These are phyloP conservation scores for Coccomyxa sp. DNA, from an alignment of 139 green algal genomes.

Conservation along the genomic window DNA sequence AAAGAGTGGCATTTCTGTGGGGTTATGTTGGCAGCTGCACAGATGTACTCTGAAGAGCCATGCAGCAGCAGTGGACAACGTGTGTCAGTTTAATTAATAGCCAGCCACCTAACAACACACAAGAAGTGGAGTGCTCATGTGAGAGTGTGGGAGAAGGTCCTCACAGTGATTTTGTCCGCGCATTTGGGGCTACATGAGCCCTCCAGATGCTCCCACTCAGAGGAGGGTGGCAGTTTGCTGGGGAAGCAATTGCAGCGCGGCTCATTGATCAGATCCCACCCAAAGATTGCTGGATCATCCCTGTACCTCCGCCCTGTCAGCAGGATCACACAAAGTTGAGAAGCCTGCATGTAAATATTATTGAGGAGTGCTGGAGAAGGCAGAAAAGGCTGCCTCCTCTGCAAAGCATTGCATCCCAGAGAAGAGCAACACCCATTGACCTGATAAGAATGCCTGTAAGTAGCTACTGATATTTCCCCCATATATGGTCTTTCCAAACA, in stretches of 20 bases:
- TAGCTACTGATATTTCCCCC: background rate
- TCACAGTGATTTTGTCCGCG: background rate
- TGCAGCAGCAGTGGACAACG: too few species aligned
- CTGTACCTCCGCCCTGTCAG: slow-evolving; percentile 34
- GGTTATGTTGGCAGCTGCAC: too few species aligned
- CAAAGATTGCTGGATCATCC: slow-evolving; percentile 68
- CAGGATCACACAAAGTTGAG: background rate
- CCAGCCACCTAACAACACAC: too few species aligned
- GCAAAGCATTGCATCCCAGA: background rate
- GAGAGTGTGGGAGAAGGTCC: background rate
- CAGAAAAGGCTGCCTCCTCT: too few species aligned
- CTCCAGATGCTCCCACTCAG: background rate
- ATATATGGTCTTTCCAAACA: background rate
- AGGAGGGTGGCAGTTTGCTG: slow-evolving; percentile 6
- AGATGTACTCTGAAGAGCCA: too few species aligned
- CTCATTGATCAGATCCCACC: slow-evolving; percentile 79
- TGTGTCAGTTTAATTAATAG: too few species aligned
- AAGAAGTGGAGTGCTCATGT: too few species aligned
- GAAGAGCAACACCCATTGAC: background rate
- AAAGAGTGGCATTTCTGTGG: too few species aligned
- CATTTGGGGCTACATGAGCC: slow-evolving; percentile 6
- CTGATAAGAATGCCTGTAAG: background rate
- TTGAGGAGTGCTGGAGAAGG: background rate
- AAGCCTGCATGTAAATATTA: background rate
- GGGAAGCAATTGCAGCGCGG: slow-evolving; percentile 54